Percentiles rank a stretch among this genome's conserved stretches.
Evolutionary conservation across 805 yeast genomes (phyloP).

Genomic region (Spathaspora passalidarum): DNA sequence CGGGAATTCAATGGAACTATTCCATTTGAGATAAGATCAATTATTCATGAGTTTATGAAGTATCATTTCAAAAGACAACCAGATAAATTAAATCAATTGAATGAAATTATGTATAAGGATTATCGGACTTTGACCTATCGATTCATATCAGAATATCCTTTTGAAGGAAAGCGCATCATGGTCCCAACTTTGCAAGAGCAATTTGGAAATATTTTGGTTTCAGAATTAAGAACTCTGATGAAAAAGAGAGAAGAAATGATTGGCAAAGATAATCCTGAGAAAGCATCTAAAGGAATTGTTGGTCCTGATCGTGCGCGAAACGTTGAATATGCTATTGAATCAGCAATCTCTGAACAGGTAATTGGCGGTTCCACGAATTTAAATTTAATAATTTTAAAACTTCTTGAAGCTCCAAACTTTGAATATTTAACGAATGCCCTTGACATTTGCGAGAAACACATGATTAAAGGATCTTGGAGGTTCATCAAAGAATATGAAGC

Average conservation of each 20-base stretch:
- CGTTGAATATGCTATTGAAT: background rate
- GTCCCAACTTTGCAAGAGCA: background rate
- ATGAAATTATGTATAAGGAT: background rate
- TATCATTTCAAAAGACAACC: background rate
- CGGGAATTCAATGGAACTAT: background rate
- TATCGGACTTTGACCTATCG: background rate
- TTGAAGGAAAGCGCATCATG: background rate
- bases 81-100: background rate
- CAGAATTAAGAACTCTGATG: background rate
- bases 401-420: background rate
- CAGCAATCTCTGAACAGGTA: background rate
- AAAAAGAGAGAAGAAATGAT: background rate
- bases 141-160: background rate
- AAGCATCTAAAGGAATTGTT: background rate
- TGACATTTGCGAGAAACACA: slow-evolving; percentile 24
- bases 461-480: slow-evolving; percentile 28
- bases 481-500: background rate
- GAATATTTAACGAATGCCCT: slow-evolving; percentile 15
- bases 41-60: background rate
- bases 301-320: background rate
- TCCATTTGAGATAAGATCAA: background rate
- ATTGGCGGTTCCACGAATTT: background rate
- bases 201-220: background rate
- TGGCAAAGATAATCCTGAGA: no score
- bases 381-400: background rate